Base-by-base conservation (phyloP, 2,329 filamentous ascomycete genomes). In the Sclerotinia minor region DNA sequence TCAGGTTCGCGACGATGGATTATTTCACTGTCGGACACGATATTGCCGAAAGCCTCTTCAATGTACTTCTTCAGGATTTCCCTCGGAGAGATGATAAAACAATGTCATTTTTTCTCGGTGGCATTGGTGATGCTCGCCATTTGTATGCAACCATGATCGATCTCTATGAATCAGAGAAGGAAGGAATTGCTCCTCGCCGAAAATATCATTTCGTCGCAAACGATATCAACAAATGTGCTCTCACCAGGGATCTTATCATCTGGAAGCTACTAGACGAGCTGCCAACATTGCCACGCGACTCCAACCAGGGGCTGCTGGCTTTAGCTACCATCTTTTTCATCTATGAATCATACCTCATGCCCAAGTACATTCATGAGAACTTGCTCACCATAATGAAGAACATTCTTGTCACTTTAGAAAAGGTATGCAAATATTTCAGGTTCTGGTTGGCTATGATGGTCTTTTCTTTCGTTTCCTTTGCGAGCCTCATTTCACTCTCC, bases 141-240 rank as follows among this genome's bases (percentile, higher is more conserved):
- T n/a, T 70, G 9, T 45, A 45, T 41, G 38, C 52, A 65, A 65
- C 52, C 19, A 57, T 70, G 17, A 67, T 69, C 29, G 44, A 61
- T 35, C 64, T 71, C 21, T 29, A 47, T 29, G 47, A 59, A 21
- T 32, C 47, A 9, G 67, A 68, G 29, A 57, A 47, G 26, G 38
- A 49, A 3, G 35, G 55, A 54, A 53, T 60, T 8, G 21, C 54
- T 32, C 6, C 35, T 29, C 24, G 35, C 49, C n/a, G 57, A 26
- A 15, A 45, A 9, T 71, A 71, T 52, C 70, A 69, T 45, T 67
- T 71, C 29, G 63, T 67, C 2, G 63, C 68, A 17, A 71, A 71
- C 45, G 69, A 70, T 45, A 50, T 68, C 41, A 61, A 65, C 4
- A 71, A 67, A 32, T 68, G 45, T n/a, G 65, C 64, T 21, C 52